These are phyloP conservation scores for Xylaria sp. DNA, from an alignment of 2,329 filamentous ascomycete species.

Conservation along the genomic window DNA sequence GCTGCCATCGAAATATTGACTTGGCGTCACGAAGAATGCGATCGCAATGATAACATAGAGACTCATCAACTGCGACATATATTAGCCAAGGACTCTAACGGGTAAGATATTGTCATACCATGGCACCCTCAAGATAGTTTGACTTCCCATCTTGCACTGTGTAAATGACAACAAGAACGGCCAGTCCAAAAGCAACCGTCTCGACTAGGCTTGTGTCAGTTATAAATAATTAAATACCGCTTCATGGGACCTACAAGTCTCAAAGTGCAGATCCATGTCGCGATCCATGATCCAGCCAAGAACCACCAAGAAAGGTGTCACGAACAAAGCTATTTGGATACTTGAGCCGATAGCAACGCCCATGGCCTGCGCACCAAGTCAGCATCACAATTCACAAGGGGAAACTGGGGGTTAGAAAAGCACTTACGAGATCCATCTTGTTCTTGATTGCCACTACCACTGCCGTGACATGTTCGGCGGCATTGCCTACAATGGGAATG, in stretches of 20 bases:
- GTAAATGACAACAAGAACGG: slow-evolving; percentile 79
- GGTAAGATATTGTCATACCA: slow-evolving; percentile 58
- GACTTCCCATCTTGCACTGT: slow-evolving; percentile 84
- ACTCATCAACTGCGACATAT: slow-evolving; percentile 53
- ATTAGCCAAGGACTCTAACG: slow-evolving; percentile 35
- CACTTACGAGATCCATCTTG: slow-evolving; percentile 71
- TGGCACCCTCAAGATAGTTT: slow-evolving; percentile 85
- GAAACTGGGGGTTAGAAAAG: background rate
- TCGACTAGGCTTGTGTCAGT: slow-evolving; percentile 62
- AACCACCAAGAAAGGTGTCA: slow-evolving; percentile 83
- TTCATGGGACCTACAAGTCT: slow-evolving; percentile 63
- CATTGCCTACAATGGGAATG: slow-evolving; percentile 83
- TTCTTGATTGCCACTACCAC: slow-evolving; percentile 82
- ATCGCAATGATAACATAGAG: slow-evolving; percentile 70
- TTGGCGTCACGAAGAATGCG: slow-evolving; percentile 68
- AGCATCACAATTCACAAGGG: slow-evolving; percentile 6
- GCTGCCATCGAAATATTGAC: slow-evolving; percentile 58
- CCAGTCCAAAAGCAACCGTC: slow-evolving; percentile 81
- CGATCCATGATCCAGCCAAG: slow-evolving; percentile 79
- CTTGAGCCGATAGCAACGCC: slow-evolving; percentile 84
- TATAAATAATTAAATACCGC: background rate
- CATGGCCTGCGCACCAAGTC: slow-evolving; percentile 64
- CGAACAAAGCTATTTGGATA: slow-evolving; percentile 84
- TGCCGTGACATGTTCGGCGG: slow-evolving; percentile 83
- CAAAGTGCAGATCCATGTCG: slow-evolving; percentile 82